Percentiles rank a stretch among this genome's conserved stretches.
These are phyloP conservation scores for Trichoderma asperellum DNA, from an alignment of 2,329 filamentous ascomycete genomes.

Conservation along the genomic window DNA sequence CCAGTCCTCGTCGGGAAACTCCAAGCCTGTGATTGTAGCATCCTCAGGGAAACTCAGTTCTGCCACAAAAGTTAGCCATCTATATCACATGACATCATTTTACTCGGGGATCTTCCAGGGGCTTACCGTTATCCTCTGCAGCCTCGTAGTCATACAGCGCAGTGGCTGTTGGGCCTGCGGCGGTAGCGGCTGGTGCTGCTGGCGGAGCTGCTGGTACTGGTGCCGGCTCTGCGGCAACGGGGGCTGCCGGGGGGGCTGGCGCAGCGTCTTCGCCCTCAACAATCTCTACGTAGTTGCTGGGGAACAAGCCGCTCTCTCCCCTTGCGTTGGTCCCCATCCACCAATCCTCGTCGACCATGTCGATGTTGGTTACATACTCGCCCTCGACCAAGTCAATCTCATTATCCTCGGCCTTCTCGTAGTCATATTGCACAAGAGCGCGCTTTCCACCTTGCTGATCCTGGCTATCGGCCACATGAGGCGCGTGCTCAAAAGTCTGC, in stretches of 20 bases:
- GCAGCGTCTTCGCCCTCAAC: conserved; percentile 63
- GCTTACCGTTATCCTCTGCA: conserved; percentile 84
- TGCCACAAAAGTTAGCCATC: conserved; percentile 47
- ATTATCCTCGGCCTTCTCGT: conserved; percentile 97
- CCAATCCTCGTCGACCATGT: conserved; percentile 98
- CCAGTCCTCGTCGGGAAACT: conserved; percentile 99
- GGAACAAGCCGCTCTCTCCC: conserved; percentile 89
- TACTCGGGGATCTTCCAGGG: background rate
- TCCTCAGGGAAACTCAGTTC: conserved; percentile 85
- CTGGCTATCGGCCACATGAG: conserved; percentile 39
- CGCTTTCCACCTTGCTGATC: conserved; percentile 61
- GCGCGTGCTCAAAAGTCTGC: conserved; percentile 40
- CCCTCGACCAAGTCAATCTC: conserved; percentile 91
- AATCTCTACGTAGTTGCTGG: conserved; percentile 94
- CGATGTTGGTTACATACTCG: conserved; percentile 85
- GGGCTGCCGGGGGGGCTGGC: conserved; percentile 40
- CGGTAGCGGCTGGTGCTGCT: conserved; percentile 45
- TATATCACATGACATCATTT: background rate
- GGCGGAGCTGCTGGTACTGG: conserved; percentile 42
- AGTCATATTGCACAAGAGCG: conserved; percentile 88
- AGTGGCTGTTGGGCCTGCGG: conserved; percentile 69
- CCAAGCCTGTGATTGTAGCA: conserved; percentile 77
- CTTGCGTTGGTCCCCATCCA: conserved; percentile 91
- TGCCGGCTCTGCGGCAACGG: conserved; percentile 41
- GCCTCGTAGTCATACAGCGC: conserved; percentile 97